Base-by-base conservation (phyloP, 768 basidiomycete genomes). In the Mrakia blollopis region DNA sequence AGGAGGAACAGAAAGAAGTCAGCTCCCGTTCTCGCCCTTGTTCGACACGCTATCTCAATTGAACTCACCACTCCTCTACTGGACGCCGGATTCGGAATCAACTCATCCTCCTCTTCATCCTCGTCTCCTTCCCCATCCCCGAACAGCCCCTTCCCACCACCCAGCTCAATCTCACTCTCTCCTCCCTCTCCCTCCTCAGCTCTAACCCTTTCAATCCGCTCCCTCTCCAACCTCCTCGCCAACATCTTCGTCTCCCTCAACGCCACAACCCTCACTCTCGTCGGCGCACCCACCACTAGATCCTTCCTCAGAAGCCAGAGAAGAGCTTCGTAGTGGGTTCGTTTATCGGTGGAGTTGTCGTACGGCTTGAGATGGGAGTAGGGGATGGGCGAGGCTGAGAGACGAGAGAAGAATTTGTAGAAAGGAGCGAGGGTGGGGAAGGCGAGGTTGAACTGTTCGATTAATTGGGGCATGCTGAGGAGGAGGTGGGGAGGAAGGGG, bases 191-290 rank as follows among this genome's bases (percentile, higher is more conserved):
- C 85, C 32, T 87, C 87, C 37, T 83, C 81, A 71, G 82, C 83
- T 35, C 41, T 84, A 85, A 16, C 85, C 84, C 70, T 85, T 84
- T 44, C 85, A 85, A 30, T 87, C 87, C 61, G 18, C 41, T 72
- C 44, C 35, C 41, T 54, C 61, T 37, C 52, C 30, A 63, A 14
- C 32, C 62, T 63, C 62, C 30, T 37, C 62, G 79, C 80, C 44
- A 86, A 85, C 60, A 87, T 82, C 83, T 97, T 98, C 76, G 98
- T 85, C 67, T 89, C 88, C 7, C 87, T 85, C 0, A 92, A 89
- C 0, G 92, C 94, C 50, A 93, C 88, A 60, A 98, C 86, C 41
- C 94, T 89, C 73, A 96, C 89, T 52, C 91, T 89, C 21, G 94
- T 88, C 81, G 95, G 94, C 37, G 94, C 86, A 25, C 92, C 91